Evolutionary conservation across 257 asterid genomes (phyloP), one percentile per base, ranked within the genome.

Genomic region (Paulownia fortunei): DNA sequence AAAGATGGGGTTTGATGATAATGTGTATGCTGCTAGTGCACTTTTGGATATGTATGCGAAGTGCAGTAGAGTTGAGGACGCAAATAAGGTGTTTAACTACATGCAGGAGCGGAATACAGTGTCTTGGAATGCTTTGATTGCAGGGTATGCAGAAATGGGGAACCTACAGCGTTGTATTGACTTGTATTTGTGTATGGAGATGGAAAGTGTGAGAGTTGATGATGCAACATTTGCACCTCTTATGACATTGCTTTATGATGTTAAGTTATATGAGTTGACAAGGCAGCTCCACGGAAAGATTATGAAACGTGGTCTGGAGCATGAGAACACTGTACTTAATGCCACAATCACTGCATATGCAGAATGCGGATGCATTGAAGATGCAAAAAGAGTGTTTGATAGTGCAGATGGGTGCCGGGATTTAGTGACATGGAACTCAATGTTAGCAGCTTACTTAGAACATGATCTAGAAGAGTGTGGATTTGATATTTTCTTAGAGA

Each of bases 211-310:
- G 72, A 23, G 83, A 39, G 82, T 87, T 49, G 90, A 89, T 77
- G 98, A 89, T 87, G 98, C 92, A 49, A 90, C 98, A 1, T 89
- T 94, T 67, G 90, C 93, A 3, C 98, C 97, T 3, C 74, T 94
- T 76, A 76, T 94, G 73, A 80, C 97, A 1, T 75, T 89, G 94
- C 92, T 92, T 55, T 80, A 77, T 65, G 90, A 82, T 63, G 68
- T 62, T 21, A 83, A 80, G 32, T 73, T 77, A 5, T 90, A 77
- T 82, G 72, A 32, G 72, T 78, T 84, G 74, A 51, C 87, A 11
- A 85, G 86, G 87, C 97, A 90, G 88, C 65, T 94, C 55, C 98
- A 92, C 60, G 94, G 89, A 23, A 94, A 87, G 87, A 83, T 89
- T 26, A 52, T 71, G 81, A 94, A 90, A 78, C 76, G 74, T 47